phyloP scores from a whole-genome alignment of 1,284 basidiomycete species.

The Rhizopogon hawkerae region DNA sequence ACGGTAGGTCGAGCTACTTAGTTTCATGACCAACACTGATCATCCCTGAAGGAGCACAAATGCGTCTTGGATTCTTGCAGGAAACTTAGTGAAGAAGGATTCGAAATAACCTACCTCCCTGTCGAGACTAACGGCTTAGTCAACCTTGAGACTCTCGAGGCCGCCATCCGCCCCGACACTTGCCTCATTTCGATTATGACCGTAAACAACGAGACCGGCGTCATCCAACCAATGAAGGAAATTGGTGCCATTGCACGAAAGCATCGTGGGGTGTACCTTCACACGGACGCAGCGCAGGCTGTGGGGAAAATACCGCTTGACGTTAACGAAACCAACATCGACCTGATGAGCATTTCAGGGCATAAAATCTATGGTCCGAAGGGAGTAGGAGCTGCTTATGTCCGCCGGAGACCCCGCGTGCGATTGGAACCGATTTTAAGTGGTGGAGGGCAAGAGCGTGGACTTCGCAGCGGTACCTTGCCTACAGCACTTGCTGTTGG shows the following conservation, averaged over 20 bases:
- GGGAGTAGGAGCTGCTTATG: conserved; percentile 92
- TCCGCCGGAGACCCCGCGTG: conserved; percentile 87
- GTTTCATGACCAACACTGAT: conserved; percentile 2
- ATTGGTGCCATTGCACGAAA: conserved; percentile 82
- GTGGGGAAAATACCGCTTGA: conserved; percentile 86
- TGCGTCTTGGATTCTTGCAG: conserved; percentile 98
- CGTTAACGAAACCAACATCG: conserved; percentile 94
- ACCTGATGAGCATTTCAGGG: conserved; percentile 92
- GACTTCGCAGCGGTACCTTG: conserved; percentile 89
- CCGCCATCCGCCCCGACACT: conserved; percentile 81
- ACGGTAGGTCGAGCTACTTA: conserved; percentile 47
- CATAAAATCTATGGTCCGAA: conserved; percentile 99
- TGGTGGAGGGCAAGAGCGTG: conserved; percentile 97
- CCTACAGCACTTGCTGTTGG: conserved; percentile 89
- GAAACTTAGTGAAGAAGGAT: conserved; percentile 92
- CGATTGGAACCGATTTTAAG: conserved; percentile 92
- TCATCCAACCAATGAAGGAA: conserved; percentile 95
- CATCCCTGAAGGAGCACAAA: conserved; percentile 81
- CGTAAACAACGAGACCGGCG: conserved; percentile 99
- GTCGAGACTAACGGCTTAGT: conserved; percentile 85
- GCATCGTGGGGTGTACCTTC: conserved; percentile 87
- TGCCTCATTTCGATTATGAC: conserved; percentile 94
- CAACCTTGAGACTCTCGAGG: conserved; percentile 67
- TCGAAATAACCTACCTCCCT: conserved; percentile 95
- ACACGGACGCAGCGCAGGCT: conserved; percentile 97